Base-by-base conservation (phyloP, 768 basidiomycete species). In the Solioccasus polychromus region DNA sequence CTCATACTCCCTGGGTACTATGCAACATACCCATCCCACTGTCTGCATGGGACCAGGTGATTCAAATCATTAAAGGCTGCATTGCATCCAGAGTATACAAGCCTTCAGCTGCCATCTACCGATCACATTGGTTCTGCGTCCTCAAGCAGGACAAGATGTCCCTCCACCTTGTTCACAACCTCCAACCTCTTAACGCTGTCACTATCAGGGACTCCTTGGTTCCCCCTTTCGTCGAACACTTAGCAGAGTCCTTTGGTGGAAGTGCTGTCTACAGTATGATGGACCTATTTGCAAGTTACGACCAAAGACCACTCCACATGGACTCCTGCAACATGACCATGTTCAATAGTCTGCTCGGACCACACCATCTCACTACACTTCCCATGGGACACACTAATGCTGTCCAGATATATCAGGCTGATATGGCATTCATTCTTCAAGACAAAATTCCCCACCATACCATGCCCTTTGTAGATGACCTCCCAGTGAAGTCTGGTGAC, bases 61-160 rank as follows among this genome's bases (percentile, higher is more conserved):
- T 54, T 10, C 42, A 57, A 2, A 50, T 72, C 1, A 59, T 74
- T 15, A 62, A 64, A 14, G 48, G 18, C 18, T 71, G 71, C 39
- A 62, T 74, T 9, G 49, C 44, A 0, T 56, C 68, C 0, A 68
- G 74, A 1, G 67, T 74, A 0, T 75, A 72, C 38, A 66, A 78
- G 47, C 67, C 57, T 0, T 51, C 29, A 0, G 22, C 29, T 1
- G 6, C 25, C 0, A 2, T 37, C 0, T 50, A 38, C 12, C 14
- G 8, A 0, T 50, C 35, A 7, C 6, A 15, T 2, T 50, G 43
- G 34, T 50, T 50, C 19, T 49, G 38, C 3, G 8, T 50, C 0
- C 17, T 50, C 28, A 50, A 50, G 11, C 34, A 45, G 12, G 40
- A 50, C 3, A 3, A n/a, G 0, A 45, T 42, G 3, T 23, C 30